phyloP scores from a whole-genome alignment of 1,139 yeast genomes.

The Hansenula sp. region DNA sequence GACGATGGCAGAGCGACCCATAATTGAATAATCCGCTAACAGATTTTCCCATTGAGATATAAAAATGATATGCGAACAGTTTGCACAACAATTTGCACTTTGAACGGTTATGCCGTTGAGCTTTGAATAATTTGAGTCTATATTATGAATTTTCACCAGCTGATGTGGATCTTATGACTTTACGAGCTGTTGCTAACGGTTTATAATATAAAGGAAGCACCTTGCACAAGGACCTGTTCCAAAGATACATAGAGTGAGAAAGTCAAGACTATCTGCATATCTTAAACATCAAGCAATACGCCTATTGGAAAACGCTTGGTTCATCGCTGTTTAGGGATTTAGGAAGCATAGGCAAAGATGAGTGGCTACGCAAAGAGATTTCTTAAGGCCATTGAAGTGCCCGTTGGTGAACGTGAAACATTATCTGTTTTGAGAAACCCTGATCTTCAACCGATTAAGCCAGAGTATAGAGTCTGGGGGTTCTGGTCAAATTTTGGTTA shows the following conservation, averaged over 20 bases:
- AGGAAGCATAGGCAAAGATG: neutral
- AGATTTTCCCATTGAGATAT: too few relatives aligned
- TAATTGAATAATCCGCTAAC: too few relatives aligned
- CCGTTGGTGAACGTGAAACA: constrained; percentile 27
- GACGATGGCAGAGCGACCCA: neutral
- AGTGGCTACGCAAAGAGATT: neutral
- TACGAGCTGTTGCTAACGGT: constrained; percentile 30
- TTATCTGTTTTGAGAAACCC: constrained; percentile 30
- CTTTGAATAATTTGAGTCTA: too few relatives aligned
- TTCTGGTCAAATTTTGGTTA: constrained; percentile 36
- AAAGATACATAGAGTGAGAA: too few relatives aligned
- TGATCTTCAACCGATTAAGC: constrained; percentile 33
- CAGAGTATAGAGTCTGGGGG: constrained; percentile 34
- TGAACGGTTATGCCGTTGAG: too few relatives aligned
- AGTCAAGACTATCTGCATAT: neutral
- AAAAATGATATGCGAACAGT: too few relatives aligned
- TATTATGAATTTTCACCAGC: too few relatives aligned
- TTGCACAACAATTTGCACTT: too few relatives aligned
- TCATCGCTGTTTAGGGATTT: neutral
- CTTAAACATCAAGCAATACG: neutral
- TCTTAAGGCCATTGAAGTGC: constrained; percentile 26
- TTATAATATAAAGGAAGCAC: constrained; percentile 38
- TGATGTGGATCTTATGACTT: too few relatives aligned
- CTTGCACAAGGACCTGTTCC: too few relatives aligned
- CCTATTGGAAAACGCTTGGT: too few relatives aligned